A percentile compares a stretch with the other conserved stretches of the same genome.
These are phyloP conservation scores for Chaetomiaceae sp. DNA, from an alignment of 2,329 filamentous ascomycete species.

Conservation along the genomic window DNA sequence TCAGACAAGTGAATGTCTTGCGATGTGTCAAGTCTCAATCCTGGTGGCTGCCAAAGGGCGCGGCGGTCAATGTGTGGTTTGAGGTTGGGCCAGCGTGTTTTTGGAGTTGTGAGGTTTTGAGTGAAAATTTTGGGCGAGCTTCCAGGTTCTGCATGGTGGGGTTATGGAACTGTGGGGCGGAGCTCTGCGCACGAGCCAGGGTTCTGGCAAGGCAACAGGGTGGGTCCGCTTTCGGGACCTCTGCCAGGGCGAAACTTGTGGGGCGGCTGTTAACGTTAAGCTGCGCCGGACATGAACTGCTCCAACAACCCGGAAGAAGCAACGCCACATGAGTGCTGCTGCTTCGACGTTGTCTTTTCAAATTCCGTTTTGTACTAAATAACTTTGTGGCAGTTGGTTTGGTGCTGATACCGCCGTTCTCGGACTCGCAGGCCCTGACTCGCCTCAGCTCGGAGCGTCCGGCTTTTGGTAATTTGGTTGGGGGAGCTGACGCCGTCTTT, in stretches of 20 bases:
- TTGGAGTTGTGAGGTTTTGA: neutral
- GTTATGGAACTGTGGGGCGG: slow-evolving; percentile 6
- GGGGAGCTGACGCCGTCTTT: neutral
- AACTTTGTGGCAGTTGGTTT: too few species aligned
- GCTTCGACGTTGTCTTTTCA: too few species aligned
- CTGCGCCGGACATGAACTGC: too few species aligned
- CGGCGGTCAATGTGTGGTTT: neutral
- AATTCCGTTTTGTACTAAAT: too few species aligned
- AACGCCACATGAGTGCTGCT: too few species aligned
- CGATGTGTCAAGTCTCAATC: neutral
- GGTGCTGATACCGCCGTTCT: too few species aligned
- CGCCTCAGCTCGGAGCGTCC: neutral
- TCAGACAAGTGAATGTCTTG: slow-evolving; percentile 15
- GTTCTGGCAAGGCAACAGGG: too few species aligned
- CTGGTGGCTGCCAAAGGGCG: neutral
- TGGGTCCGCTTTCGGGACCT: too few species aligned
- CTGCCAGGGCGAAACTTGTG: too few species aligned
- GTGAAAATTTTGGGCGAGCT: slow-evolving; percentile 14
- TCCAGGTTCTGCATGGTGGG: slow-evolving; percentile 8
- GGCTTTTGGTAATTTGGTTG: neutral
- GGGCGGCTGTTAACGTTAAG: too few species aligned
- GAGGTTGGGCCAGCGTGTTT: neutral
- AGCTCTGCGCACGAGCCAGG: neutral
- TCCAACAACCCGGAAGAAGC: too few species aligned
- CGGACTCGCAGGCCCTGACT: neutral